Conservation (phyloP, 495 filamentous ascomycete species). For the Emericellopsis terricola region DNA sequence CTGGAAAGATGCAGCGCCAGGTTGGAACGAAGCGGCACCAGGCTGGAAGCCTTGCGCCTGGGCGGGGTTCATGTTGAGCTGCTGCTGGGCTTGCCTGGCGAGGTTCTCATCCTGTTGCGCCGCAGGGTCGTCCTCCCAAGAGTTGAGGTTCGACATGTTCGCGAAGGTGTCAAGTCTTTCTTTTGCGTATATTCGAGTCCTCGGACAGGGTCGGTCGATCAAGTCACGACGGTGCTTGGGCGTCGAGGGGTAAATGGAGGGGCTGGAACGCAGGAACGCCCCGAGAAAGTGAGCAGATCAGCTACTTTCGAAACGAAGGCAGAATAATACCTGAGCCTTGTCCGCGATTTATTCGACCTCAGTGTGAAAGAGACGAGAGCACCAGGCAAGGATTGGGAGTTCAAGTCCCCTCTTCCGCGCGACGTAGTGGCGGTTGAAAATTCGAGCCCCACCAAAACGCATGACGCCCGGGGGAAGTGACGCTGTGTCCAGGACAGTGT, state of each 20-base stretch:
- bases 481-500: constrained; percentile 1
- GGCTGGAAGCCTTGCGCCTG: constrained; percentile 42
- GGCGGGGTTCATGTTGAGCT: constrained; percentile 41
- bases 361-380: too few species aligned
- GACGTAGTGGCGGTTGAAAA: constrained; percentile 1
- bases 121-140: constrained; percentile 90
- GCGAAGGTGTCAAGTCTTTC: constrained; percentile 1
- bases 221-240: too few species aligned
- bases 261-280: too few species aligned
- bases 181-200: too few species aligned
- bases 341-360: too few species aligned
- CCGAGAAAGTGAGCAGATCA: too few species aligned
- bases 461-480: background rate
- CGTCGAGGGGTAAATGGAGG: too few species aligned
- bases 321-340: too few species aligned
- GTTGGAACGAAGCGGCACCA: constrained; percentile 66
- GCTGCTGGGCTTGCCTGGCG: constrained; percentile 58
- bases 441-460: constrained; percentile 3
- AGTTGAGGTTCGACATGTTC: constrained; percentile 75
- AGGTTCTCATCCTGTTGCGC: constrained; percentile 66
- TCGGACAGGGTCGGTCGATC: too few species aligned
- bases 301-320: too few species aligned
- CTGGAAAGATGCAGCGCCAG: constrained; percentile 65
- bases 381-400: too few species aligned
- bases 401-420: too few species aligned